Conservation (phyloP, 352 stramenopile species). For the Blastocystis sp. region DNA sequence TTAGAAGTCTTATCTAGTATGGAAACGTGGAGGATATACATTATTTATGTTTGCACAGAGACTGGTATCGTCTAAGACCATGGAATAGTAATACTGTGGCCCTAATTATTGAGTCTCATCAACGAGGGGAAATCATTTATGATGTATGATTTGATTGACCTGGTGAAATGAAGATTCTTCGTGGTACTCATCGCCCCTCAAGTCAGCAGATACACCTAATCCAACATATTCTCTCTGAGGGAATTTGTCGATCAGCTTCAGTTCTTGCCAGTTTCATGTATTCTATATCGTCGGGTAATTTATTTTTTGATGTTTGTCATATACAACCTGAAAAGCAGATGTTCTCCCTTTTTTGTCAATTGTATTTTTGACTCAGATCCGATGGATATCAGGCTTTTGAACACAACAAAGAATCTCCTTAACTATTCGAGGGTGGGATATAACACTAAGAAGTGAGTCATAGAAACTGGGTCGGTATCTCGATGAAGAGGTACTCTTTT, state of each 20-base stretch:
- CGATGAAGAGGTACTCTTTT: conserved; percentile 35
- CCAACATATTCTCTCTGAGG: neutral
- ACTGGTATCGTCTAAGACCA: neutral
- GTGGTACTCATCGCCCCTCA: neutral
- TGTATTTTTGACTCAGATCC: neutral
- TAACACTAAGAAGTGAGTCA: neutral
- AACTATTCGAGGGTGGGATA: neutral
- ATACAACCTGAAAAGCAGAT: neutral
- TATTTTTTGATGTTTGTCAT: neutral
- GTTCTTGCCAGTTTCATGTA: neutral
- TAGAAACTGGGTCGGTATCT: conserved; percentile 4
- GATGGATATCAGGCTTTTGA: conserved; percentile 7
- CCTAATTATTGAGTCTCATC: conserved; percentile 9
- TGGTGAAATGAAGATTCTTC: conserved; percentile 8
- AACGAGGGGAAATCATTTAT: conserved; percentile 9
- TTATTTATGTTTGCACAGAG: neutral
- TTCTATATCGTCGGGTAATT: neutral
- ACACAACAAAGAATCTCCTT: neutral
- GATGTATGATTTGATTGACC: neutral
- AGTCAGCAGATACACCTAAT: neutral
- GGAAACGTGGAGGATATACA: neutral
- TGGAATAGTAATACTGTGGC: conserved; percentile 8
- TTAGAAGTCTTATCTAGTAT: neutral
- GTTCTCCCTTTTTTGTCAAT: conserved; percentile 13
- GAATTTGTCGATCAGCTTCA: neutral